These are phyloP conservation scores for Pleurotus citrinopileatus DNA, from an alignment of 768 basidiomycete species.

Conservation along the genomic window DNA sequence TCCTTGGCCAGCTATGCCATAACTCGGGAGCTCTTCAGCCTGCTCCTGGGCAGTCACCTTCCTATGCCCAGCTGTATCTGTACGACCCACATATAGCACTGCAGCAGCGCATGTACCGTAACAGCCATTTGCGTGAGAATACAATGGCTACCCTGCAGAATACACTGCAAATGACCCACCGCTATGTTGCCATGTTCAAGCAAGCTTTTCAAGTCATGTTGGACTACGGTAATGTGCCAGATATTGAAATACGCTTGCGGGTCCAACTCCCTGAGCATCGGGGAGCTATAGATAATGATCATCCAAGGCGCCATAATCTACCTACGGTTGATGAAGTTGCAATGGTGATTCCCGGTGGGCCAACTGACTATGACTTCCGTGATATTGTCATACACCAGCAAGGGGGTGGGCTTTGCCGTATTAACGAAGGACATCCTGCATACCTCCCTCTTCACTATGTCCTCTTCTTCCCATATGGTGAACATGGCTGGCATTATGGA, in stretches of 20 bases:
- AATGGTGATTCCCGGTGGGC: slow-evolving; percentile 31
- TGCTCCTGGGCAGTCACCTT: slow-evolving; percentile 15
- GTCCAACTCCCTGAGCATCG: not conserved
- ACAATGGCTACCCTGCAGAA: slow-evolving; percentile 24
- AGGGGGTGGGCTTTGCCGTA: slow-evolving; percentile 15
- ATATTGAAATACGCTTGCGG: not conserved
- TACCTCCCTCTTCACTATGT: slow-evolving; percentile 31
- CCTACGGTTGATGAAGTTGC: slow-evolving; percentile 38
- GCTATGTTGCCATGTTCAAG: slow-evolving; percentile 26
- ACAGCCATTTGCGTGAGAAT: slow-evolving; percentile 13
- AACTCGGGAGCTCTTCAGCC: slow-evolving; percentile 29
- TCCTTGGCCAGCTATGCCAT: slow-evolving; percentile 31
- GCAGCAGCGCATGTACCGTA: slow-evolving; percentile 13
- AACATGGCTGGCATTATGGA: slow-evolving; percentile 33
- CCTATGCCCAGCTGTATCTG: slow-evolving; percentile 37
- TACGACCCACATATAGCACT: slow-evolving; percentile 31
- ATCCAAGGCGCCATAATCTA: slow-evolving; percentile 30
- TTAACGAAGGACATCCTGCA: slow-evolving; percentile 31
- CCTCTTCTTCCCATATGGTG: slow-evolving; percentile 26
- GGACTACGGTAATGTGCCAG: slow-evolving; percentile 14
- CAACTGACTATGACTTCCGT: slow-evolving; percentile 12
- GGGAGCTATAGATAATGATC: slow-evolving; percentile 24
- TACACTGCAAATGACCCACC: slow-evolving; percentile 19
- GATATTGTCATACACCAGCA: slow-evolving; percentile 28
- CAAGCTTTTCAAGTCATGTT: slow-evolving; percentile 30